Evolutionary conservation across 2,329 filamentous ascomycete species (phyloP), one percentile per base, ranked within the genome.

Genomic region (Aspergillus caelatus): DNA sequence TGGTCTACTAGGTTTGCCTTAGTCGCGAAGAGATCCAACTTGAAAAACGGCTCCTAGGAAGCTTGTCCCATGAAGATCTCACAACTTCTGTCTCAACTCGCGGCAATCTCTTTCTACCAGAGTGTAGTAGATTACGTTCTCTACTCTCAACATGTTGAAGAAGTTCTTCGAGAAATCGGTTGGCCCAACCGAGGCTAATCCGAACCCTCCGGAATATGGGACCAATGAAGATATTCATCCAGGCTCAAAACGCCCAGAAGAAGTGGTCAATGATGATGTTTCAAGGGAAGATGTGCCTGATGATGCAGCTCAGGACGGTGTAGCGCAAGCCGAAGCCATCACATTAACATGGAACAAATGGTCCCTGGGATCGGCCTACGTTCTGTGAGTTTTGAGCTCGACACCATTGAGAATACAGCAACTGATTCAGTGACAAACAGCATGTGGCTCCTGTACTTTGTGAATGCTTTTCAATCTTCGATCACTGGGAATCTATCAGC

Each of bases 291-390:
- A 56, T 2, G 19, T 52, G n/a, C 65, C 61, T 2, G 39, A 65
- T 26, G 62, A 65, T 23, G 36, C 54, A 26, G 69, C 71, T 19
- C 75, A 78, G 46, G 62, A 67, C 58, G 80, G 80, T 70, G 80
- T 82, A 34, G 72, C 77, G 32, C 75, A 80, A 60, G 76, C 79
- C 5, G 80, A 83, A 65, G 81, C 81, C 16, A 75, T 82, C 14
- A 79, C 81, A 12, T 70, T 81, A 65, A 77, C 74, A 28, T 83
- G 81, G 81, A 76, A 77, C 3, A 82, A 75, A 67, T 70, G 64
- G 57, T 75, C 77, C 5, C 66, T 83, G 23, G 71, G 74, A 48
- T 65, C 67, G 4, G 77, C 78, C 54, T 82, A 80, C 65, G 67
- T 75, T 57, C 73, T 76, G 81, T 81, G 68, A 65, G 78, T 68